Conservation (phyloP, 441 rosid species). For the Adansonia grandidieri region DNA sequence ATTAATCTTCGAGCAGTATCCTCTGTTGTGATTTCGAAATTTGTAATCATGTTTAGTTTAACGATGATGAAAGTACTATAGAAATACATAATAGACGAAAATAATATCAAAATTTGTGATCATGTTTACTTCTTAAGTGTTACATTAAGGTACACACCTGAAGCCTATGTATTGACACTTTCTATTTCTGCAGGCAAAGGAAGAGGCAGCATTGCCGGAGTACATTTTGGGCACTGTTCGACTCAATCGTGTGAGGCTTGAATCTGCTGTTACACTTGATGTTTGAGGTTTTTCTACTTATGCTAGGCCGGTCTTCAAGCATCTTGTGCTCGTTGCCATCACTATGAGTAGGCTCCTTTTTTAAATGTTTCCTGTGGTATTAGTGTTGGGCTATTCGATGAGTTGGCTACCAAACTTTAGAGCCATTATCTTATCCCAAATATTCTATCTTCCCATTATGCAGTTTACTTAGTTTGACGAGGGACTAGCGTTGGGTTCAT, state of each 20-base stretch:
- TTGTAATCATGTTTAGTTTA: neutral
- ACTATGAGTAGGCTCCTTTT: neutral
- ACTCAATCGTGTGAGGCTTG: conserved; percentile 70
- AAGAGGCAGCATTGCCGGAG: conserved; percentile 87
- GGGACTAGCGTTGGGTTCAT: neutral
- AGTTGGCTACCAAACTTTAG: neutral
- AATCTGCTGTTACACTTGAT: conserved; percentile 67
- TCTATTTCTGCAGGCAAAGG: conserved; percentile 65
- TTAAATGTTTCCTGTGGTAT: neutral
- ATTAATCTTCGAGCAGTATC: neutral
- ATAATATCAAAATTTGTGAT: neutral
- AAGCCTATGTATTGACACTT: neutral
- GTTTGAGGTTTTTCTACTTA: conserved; percentile 41
- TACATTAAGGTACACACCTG: neutral
- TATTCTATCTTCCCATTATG: neutral
- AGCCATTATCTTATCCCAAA: neutral
- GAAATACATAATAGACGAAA: neutral
- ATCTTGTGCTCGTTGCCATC: neutral
- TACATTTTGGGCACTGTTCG: conserved; percentile 94
- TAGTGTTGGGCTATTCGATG: neutral
- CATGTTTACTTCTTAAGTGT: conserved; percentile 1
- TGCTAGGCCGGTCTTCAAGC: conserved; percentile 1
- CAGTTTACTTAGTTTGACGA: neutral
- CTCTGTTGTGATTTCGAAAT: neutral
- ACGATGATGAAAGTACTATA: neutral